phyloP scores from a whole-genome alignment of 2,329 filamentous ascomycete genomes.

The Fusarium sp. region DNA sequence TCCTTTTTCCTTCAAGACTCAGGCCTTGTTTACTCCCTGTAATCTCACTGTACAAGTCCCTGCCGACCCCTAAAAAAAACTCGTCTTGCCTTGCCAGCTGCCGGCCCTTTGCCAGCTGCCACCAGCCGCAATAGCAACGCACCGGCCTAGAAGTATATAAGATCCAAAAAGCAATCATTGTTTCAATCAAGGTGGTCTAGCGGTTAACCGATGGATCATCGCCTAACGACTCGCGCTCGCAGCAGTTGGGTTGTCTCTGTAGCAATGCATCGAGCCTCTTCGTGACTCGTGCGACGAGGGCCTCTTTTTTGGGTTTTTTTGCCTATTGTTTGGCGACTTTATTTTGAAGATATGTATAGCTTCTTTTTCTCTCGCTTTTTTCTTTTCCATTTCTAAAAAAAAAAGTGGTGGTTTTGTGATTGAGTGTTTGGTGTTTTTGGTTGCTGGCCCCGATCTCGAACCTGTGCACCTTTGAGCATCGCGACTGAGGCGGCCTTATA shows the following conservation, averaged over 20 bases:
- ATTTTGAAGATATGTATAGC: too few species aligned
- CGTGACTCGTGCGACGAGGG: conserved; percentile 1
- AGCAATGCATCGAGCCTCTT: conserved; percentile 4
- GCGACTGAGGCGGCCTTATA: background rate
- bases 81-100: background rate
- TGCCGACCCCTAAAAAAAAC: too few species aligned
- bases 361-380: background rate
- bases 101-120: background rate
- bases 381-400: background rate
- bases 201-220: background rate
- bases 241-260: conserved; percentile 5
- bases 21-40: too few species aligned
- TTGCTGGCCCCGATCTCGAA: background rate
- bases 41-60: too few species aligned
- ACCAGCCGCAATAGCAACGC: background rate
- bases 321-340: background rate
- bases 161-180: background rate
- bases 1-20: too few species aligned
- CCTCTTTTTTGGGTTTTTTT: background rate
- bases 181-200: background rate
- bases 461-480: background rate
- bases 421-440: background rate
- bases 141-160: background rate
- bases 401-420: background rate
- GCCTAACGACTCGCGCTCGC: conserved; percentile 1